These are phyloP conservation scores for Globisporangium cylindrosporum DNA, from an alignment of 352 stramenopile genomes.

Conservation along the genomic window DNA sequence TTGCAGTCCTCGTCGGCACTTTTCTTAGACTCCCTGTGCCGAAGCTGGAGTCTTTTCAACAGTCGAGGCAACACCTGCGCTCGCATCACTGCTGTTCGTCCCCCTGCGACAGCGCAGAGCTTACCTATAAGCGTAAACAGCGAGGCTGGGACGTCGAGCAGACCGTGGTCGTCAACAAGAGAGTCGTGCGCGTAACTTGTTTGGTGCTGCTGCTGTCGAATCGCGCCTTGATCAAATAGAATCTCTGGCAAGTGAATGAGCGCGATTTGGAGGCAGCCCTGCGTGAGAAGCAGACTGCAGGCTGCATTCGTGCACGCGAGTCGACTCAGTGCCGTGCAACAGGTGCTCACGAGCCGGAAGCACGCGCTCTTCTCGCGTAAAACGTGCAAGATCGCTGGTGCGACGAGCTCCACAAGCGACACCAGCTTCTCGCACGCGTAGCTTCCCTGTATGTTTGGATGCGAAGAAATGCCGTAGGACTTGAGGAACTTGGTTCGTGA, in stretches of 20 bases:
- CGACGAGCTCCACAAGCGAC: constrained; percentile 45
- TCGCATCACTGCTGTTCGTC: constrained; percentile 50
- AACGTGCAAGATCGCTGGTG: constrained; percentile 53
- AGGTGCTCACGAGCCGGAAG: constrained; percentile 38
- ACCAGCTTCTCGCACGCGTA: constrained; percentile 47
- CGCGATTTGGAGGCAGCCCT: constrained; percentile 54
- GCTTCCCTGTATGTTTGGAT: constrained; percentile 26
- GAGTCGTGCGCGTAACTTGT: constrained; percentile 26
- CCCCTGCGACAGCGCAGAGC: constrained; percentile 59
- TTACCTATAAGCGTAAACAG: constrained; percentile 65
- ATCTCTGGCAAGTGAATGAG: constrained; percentile 59
- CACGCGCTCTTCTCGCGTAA: constrained; percentile 45
- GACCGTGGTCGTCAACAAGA: constrained; percentile 33
- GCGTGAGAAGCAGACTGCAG: constrained; percentile 39
- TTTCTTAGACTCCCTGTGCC: background rate
- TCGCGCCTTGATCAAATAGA: constrained; percentile 14
- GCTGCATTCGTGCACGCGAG: constrained; percentile 55
- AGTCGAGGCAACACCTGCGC: constrained; percentile 61
- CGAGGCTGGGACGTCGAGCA: constrained; percentile 55
- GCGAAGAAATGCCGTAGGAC: background rate
- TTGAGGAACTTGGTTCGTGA: constrained; percentile 43
- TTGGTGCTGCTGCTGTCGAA: constrained; percentile 8
- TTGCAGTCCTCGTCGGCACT: constrained; percentile 51
- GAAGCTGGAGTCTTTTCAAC: constrained; percentile 69
- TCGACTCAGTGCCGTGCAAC: constrained; percentile 57